phyloP scores from a whole-genome alignment of 2,329 filamentous ascomycete species.

The Fusarium setosum region DNA sequence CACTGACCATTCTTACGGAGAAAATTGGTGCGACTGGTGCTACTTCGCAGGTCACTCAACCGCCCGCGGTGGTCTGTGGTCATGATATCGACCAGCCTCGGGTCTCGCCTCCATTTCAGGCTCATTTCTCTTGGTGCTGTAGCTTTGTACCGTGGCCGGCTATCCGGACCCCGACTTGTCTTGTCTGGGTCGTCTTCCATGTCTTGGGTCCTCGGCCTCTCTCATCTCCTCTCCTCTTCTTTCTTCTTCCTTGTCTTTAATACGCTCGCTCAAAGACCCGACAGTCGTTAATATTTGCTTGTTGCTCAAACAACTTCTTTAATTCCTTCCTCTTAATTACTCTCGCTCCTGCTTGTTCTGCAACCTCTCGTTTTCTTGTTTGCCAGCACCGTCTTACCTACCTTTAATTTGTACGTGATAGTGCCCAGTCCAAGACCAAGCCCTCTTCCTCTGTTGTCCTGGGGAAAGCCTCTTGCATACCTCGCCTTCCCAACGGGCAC shows the following conservation, averaged over 20 bases:
- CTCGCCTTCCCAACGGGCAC: slow-evolving; percentile 18
- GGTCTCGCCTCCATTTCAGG: slow-evolving; percentile 38
- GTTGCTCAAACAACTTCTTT: neutral
- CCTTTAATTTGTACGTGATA: slow-evolving; percentile 26
- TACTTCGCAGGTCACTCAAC: slow-evolving; percentile 12
- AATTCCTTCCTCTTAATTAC: neutral
- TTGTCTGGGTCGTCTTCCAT: neutral
- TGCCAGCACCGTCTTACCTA: neutral
- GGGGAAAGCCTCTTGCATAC: slow-evolving; percentile 24
- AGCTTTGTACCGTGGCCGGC: slow-evolving; percentile 9
- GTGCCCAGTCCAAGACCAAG: neutral
- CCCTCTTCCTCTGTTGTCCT: slow-evolving; percentile 25
- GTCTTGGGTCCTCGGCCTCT: too few species aligned
- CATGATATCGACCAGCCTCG: slow-evolving; percentile 43
- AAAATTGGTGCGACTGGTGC: slow-evolving; percentile 29
- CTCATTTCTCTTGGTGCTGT: slow-evolving; percentile 39
- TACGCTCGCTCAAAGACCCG: slow-evolving; percentile 22
- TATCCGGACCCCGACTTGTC: slow-evolving; percentile 7
- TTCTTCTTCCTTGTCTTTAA: slow-evolving; percentile 17
- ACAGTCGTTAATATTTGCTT: slow-evolving; percentile 22
- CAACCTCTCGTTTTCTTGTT: neutral
- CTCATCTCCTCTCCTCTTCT: slow-evolving; percentile 17
- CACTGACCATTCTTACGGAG: slow-evolving; percentile 6
- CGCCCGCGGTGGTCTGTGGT: slow-evolving; percentile 18
- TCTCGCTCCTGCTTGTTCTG: slow-evolving; percentile 3